These are phyloP conservation scores for Phialophora expanda DNA, from an alignment of 2,329 filamentous ascomycete species.

Conservation along the genomic window DNA sequence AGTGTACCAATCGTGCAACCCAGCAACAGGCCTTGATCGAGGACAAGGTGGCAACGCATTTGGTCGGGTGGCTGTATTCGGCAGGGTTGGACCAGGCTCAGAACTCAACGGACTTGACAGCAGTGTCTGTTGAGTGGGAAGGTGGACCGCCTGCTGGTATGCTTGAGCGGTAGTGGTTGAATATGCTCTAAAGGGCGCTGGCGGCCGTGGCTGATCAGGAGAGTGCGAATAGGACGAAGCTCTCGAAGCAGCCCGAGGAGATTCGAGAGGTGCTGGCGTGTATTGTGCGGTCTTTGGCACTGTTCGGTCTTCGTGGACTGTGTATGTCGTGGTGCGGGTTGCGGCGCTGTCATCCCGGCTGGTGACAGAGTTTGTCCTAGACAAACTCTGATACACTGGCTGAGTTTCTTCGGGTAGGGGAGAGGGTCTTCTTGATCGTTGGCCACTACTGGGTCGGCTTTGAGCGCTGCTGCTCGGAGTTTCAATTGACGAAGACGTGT, in stretches of 20 bases:
- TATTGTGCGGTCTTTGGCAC: constrained; percentile 19
- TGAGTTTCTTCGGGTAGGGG: constrained; percentile 29
- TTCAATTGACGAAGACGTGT: constrained; percentile 28
- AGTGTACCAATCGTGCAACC: constrained; percentile 79
- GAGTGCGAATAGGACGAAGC: constrained; percentile 34
- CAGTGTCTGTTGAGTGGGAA: constrained; percentile 17
- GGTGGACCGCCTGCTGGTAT: constrained; percentile 18
- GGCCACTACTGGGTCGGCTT: constrained; percentile 30
- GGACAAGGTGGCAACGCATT: constrained; percentile 68
- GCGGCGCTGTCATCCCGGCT: constrained; percentile 21
- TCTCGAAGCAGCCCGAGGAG: constrained; percentile 25
- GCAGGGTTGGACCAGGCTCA: constrained; percentile 13
- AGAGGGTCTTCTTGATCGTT: constrained; percentile 34
- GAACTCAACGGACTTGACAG: constrained; percentile 23
- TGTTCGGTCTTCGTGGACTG: constrained; percentile 28
- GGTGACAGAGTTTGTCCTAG: constrained; percentile 27
- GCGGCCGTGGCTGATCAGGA: constrained; percentile 26
- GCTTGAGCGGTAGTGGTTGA: constrained; percentile 23
- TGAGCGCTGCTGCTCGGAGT: constrained; percentile 31
- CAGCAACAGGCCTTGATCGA: constrained; percentile 64
- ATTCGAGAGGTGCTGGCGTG: constrained; percentile 22
- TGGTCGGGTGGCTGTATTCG: constrained; percentile 12
- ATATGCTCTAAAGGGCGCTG: constrained; percentile 24
- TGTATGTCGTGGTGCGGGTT: constrained; percentile 28
- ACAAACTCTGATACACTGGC: constrained; percentile 16